Evolutionary conservation across 2,329 filamentous ascomycete genomes (phyloP).

Genomic region (Amphichorda felina): DNA sequence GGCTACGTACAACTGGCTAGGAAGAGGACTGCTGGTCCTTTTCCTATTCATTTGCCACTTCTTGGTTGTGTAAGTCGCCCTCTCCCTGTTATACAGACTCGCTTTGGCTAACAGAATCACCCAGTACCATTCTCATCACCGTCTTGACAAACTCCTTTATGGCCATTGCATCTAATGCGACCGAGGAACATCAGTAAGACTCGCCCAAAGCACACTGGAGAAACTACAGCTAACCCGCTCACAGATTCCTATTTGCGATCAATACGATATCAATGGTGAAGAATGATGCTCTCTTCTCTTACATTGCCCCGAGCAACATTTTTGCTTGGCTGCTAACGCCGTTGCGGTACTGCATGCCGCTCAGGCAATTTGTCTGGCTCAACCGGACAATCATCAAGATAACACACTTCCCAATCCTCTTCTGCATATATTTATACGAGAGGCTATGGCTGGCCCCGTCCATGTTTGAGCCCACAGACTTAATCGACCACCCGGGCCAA

Average conservation of each 20-base stretch:
- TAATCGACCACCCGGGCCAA: constrained; percentile 60
- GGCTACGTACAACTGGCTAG: constrained; percentile 65
- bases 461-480: constrained; percentile 72
- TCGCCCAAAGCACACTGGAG: not conserved
- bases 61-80: constrained; percentile 55
- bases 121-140: constrained; percentile 76
- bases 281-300: constrained; percentile 92
- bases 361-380: constrained; percentile 69
- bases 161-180: constrained; percentile 85
- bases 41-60: constrained; percentile 96
- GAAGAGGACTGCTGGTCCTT: constrained; percentile 61
- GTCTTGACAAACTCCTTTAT: constrained; percentile 97
- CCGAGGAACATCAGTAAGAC: constrained; percentile 68
- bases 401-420: constrained; percentile 80
- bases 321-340: constrained; percentile 84
- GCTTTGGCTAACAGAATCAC: constrained; percentile 1
- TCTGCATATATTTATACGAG: constrained; percentile 81
- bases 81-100: not conserved
- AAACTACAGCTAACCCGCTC: not conserved
- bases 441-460: constrained; percentile 62
- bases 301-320: constrained; percentile 83
- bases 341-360: constrained; percentile 65
- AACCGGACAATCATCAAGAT: constrained; percentile 88
- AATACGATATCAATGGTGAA: constrained; percentile 98
- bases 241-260: constrained; percentile 77